Percentiles rank a stretch among this genome's conserved stretches.
Evolutionary conservation across 2,329 filamentous ascomycete genomes (phyloP).

Genomic region (Claviceps maximensis): DNA sequence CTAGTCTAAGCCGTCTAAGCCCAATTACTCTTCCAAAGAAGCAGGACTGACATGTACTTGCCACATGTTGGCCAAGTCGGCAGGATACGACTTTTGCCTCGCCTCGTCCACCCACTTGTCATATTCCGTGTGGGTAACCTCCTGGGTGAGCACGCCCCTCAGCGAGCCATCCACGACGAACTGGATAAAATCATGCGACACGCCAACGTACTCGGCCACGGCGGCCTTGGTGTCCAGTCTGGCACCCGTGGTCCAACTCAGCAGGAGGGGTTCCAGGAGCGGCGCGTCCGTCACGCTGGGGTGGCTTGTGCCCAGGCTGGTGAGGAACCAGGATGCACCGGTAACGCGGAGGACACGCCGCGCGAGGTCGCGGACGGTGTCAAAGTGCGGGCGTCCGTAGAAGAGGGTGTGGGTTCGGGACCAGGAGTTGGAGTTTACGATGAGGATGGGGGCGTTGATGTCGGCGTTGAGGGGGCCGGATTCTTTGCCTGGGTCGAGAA

Average conservation of each 20-base stretch:
- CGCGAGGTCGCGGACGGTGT: constrained; percentile 45
- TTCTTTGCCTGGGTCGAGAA: constrained; percentile 53
- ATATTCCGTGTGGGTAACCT: constrained; percentile 29
- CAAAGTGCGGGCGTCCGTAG: constrained; percentile 51
- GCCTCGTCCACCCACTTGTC: constrained; percentile 26
- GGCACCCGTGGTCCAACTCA: constrained; percentile 48
- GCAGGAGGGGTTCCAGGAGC: constrained; percentile 45
- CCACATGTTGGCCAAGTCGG: constrained; percentile 25
- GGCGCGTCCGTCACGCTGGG: constrained; percentile 55
- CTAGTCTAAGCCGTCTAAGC: neutral
- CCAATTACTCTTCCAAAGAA: neutral
- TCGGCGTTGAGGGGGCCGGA: constrained; percentile 48
- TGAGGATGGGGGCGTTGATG: constrained; percentile 42
- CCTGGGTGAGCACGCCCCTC: constrained; percentile 35
- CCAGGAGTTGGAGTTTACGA: constrained; percentile 55
- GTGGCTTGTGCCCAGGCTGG: constrained; percentile 41
- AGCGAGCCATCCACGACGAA: constrained; percentile 30
- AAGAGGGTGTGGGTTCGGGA: constrained; percentile 42
- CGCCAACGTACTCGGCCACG: constrained; percentile 45
- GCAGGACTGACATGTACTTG: constrained; percentile 27
- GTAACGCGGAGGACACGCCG: constrained; percentile 29
- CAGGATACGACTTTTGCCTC: constrained; percentile 18
- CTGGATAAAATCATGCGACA: constrained; percentile 43
- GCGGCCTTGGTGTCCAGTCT: constrained; percentile 43
- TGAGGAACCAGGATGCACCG: constrained; percentile 40